These are phyloP conservation scores for Saccharomyces eubayanus DNA, from an alignment of 805 yeast species.

Conservation along the genomic window DNA sequence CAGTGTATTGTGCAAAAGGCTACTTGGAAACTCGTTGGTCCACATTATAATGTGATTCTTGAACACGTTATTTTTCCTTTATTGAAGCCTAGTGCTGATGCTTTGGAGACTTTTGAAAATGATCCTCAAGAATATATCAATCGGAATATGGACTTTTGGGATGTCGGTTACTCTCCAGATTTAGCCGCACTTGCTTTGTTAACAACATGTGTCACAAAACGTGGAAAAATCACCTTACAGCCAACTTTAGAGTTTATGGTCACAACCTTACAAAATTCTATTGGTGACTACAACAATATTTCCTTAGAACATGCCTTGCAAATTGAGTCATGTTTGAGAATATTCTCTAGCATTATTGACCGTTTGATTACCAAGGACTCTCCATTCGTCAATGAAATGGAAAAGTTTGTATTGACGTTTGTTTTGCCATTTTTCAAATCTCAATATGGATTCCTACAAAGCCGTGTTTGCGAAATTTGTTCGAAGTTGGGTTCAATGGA, in stretches of 20 bases:
- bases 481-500: constrained; percentile 57
- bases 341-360: constrained; percentile 65
- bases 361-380: constrained; percentile 47
- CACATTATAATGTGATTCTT: constrained; percentile 56
- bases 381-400: constrained; percentile 57
- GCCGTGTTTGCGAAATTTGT: constrained; percentile 61
- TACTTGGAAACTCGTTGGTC: constrained; percentile 61
- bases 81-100: constrained; percentile 58
- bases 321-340: constrained; percentile 71
- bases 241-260: constrained; percentile 56
- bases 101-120: constrained; percentile 66
- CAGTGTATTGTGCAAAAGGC: constrained; percentile 48
- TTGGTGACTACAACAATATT: constrained; percentile 17
- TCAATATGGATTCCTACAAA: constrained; percentile 57
- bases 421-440: constrained; percentile 68
- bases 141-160: constrained; percentile 53
- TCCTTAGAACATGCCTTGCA: constrained; percentile 48
- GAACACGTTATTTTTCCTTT: constrained; percentile 69
- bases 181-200: constrained; percentile 70
- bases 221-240: constrained; percentile 51
- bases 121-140: constrained; percentile 88
- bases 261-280: constrained; percentile 33
- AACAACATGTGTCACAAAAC: constrained; percentile 60
- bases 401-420: constrained; percentile 50
- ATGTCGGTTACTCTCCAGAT: constrained; percentile 63